Evolutionary conservation across 257 asterid genomes (phyloP).

Genomic region (Thymus quinquecostatus): DNA sequence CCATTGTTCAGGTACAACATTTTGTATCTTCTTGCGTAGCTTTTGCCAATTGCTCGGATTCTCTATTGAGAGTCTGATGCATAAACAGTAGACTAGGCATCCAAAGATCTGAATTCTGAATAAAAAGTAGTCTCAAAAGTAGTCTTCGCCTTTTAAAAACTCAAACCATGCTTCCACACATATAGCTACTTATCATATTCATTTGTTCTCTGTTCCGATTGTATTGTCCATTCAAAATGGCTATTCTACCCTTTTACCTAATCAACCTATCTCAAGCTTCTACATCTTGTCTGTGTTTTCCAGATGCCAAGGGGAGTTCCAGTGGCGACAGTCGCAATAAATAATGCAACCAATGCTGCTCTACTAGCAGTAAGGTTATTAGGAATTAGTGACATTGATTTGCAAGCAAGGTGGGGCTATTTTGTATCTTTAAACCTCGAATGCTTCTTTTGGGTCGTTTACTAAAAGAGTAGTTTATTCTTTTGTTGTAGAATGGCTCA

Average conservation of each 20-base stretch:
- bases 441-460: not conserved
- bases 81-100: not conserved
- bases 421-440: not conserved
- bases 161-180: not conserved
- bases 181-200: not conserved
- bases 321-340: slow-evolving; percentile 92
- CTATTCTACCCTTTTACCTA: not conserved
- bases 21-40: not conserved
- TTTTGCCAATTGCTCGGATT: not conserved
- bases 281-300: slow-evolving; percentile 13
- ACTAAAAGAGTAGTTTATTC: slow-evolving; percentile 17
- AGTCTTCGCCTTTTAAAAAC: not conserved
- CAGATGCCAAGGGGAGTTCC: slow-evolving; percentile 99
- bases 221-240: not conserved
- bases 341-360: slow-evolving; percentile 97
- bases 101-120: not conserved
- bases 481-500: slow-evolving; percentile 69
- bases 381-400: slow-evolving; percentile 71
- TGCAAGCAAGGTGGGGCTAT: slow-evolving; percentile 70
- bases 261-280: not conserved
- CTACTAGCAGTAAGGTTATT: slow-evolving; percentile 79
- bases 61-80: not conserved
- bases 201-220: not conserved
- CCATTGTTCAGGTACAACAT: slow-evolving; percentile 86
- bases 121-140: not conserved